Percentiles rank a stretch among this genome's conserved stretches.
Conservation (phyloP, 768 basidiomycete species). For the Tricholoma saponaceum region DNA sequence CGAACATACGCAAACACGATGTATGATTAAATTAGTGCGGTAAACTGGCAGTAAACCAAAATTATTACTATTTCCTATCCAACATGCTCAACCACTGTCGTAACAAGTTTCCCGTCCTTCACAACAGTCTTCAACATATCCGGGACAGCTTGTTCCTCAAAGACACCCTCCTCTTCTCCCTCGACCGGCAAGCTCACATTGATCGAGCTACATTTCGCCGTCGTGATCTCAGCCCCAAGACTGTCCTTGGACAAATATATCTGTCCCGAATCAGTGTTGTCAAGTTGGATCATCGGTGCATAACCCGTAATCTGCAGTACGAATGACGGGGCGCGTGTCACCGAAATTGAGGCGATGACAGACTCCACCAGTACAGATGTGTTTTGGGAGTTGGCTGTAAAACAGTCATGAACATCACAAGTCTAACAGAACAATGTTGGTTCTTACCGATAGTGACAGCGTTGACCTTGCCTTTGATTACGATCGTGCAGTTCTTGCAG, state of each 20-base stretch:
- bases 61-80: conserved; percentile 34
- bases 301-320: conserved; percentile 85
- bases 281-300: conserved; percentile 90
- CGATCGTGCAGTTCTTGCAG: conserved; percentile 81
- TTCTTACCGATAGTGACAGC: conserved; percentile 80
- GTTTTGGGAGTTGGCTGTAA: conserved; percentile 80
- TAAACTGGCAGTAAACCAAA: not conserved
- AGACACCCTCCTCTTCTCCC: conserved; percentile 90
- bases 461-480: conserved; percentile 92
- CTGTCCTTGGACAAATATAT: conserved; percentile 87
- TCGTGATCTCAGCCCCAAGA: conserved; percentile 79
- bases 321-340: conserved; percentile 93
- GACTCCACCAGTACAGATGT: conserved; percentile 87
- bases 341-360: conserved; percentile 84
- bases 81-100: conserved; percentile 83
- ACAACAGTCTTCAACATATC: conserved; percentile 94
- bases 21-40: not conserved
- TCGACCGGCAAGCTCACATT: conserved; percentile 86
- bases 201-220: conserved; percentile 90
- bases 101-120: conserved; percentile 78
- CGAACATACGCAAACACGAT: not conserved
- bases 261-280: conserved; percentile 93
- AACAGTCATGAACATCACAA: conserved; percentile 5
- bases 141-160: conserved; percentile 84
- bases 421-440: conserved; percentile 7